Percentiles rank a stretch among this genome's conserved stretches.
Evolutionary conservation across 2,329 filamentous ascomycete genomes (phyloP).

Genomic region (Aureobasidium namibiae): DNA sequence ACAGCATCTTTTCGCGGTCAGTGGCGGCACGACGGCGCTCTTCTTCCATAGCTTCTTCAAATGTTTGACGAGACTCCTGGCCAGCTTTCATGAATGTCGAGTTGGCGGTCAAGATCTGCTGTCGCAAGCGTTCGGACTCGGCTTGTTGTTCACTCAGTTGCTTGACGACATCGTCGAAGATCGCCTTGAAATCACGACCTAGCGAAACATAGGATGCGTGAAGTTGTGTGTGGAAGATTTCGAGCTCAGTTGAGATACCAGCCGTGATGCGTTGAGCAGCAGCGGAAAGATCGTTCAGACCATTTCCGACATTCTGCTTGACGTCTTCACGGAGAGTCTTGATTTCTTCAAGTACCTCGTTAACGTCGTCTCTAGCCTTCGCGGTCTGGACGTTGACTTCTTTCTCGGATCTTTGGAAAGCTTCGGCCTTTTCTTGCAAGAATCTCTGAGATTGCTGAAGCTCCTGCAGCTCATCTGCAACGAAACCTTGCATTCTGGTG

Average conservation of each 20-base stretch:
- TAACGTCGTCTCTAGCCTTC: constrained; percentile 74
- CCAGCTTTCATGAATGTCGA: constrained; percentile 61
- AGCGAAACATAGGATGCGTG: constrained; percentile 77
- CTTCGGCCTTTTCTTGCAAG: constrained; percentile 58
- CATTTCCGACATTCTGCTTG: constrained; percentile 76
- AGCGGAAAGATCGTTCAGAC: constrained; percentile 70
- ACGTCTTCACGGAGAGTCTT: constrained; percentile 82
- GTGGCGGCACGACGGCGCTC: constrained; percentile 64
- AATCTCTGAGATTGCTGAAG: constrained; percentile 62
- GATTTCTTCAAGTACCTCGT: constrained; percentile 84
- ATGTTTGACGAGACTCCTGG: constrained; percentile 53
- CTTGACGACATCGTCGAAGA: constrained; percentile 73
- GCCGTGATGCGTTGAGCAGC: constrained; percentile 84
- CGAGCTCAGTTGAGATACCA: constrained; percentile 79
- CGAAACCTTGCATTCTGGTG: constrained; percentile 65
- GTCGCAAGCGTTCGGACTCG: constrained; percentile 65
- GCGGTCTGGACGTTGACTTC: constrained; percentile 61
- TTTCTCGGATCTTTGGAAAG: constrained; percentile 59
- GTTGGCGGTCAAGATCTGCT: constrained; percentile 64
- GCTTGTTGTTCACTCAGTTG: constrained; percentile 68
- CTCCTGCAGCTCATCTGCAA: constrained; percentile 64
- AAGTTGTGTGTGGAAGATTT: constrained; percentile 74
- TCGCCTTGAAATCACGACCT: constrained; percentile 74
- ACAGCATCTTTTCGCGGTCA: constrained; percentile 66
- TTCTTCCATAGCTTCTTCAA: constrained; percentile 64